These are phyloP conservation scores for Galerina sulciceps DNA, from an alignment of 768 basidiomycete species.

Conservation along the genomic window DNA sequence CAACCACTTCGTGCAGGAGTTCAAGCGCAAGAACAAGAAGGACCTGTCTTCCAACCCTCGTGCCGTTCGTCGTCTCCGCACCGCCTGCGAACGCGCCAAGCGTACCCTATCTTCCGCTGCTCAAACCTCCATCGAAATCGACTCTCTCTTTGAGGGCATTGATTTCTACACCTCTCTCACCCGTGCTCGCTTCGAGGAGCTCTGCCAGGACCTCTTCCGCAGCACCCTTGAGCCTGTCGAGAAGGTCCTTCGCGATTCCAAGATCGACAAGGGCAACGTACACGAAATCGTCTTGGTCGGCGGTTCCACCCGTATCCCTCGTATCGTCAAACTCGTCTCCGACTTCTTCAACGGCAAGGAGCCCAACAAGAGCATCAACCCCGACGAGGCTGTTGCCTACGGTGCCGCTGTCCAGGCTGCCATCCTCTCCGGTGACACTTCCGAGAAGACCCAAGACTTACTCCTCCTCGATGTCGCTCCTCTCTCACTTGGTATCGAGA, in stretches of 20 bases:
- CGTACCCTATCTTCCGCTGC: slow-evolving; percentile 96
- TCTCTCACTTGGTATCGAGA: slow-evolving; percentile 94
- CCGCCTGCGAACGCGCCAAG: slow-evolving; percentile 98
- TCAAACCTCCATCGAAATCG: slow-evolving; percentile 97
- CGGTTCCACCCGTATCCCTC: slow-evolving; percentile 98
- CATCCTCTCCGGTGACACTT: slow-evolving; percentile 96
- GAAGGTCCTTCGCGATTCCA: slow-evolving; percentile 97
- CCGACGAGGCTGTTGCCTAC: slow-evolving; percentile 98
- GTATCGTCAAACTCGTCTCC: slow-evolving; percentile 95
- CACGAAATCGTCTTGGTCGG: slow-evolving; percentile 98
- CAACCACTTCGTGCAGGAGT: slow-evolving; percentile 95
- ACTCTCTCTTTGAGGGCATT: slow-evolving; percentile 96
- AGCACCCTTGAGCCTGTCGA: slow-evolving; percentile 94
- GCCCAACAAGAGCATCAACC: slow-evolving; percentile 99
- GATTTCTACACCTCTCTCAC: slow-evolving; percentile 99
- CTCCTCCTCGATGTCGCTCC: slow-evolving; percentile 94
- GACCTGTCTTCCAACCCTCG: slow-evolving; percentile 91
- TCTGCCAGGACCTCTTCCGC: slow-evolving; percentile 95
- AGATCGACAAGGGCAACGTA: slow-evolving; percentile 95
- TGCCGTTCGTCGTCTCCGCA: slow-evolving; percentile 95
- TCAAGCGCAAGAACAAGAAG: slow-evolving; percentile 98
- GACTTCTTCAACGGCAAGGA: slow-evolving; percentile 99
- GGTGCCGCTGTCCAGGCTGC: slow-evolving; percentile 99
- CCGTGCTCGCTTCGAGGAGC: slow-evolving; percentile 96
- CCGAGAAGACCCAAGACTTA: slow-evolving; percentile 96